Percentiles rank a stretch among this genome's conserved stretches.
phyloP scores from a whole-genome alignment of 495 filamentous ascomycete species.

The Neurospora pannonica region DNA sequence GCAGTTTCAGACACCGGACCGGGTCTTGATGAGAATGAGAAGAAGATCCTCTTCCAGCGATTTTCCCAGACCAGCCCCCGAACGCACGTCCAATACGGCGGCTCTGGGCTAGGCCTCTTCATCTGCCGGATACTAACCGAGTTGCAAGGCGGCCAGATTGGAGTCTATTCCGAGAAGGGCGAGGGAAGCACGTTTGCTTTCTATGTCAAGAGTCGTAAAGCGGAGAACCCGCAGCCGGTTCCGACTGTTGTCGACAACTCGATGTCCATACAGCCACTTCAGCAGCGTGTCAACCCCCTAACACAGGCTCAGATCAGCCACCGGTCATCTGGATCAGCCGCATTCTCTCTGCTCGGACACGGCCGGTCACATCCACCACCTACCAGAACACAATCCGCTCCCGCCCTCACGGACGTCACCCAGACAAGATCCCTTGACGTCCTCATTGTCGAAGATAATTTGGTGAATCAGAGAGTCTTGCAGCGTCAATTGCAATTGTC shows the following conservation, averaged over 20 bases:
- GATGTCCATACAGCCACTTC: background rate
- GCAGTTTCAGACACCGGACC: slow-evolving; percentile 72
- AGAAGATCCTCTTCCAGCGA: slow-evolving; percentile 65
- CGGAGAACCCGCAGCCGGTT: slow-evolving; percentile 4
- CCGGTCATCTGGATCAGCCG: background rate
- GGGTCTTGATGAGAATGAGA: slow-evolving; percentile 63
- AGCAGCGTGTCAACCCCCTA: background rate
- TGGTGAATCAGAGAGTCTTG: slow-evolving; percentile 69
- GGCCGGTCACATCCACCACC: background rate
- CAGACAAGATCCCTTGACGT: slow-evolving; percentile 27
- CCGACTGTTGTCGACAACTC: background rate
- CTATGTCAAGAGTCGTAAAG: slow-evolving; percentile 46
- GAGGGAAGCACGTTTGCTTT: slow-evolving; percentile 79
- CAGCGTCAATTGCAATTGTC: slow-evolving; percentile 59
- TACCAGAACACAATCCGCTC: slow-evolving; percentile 12
- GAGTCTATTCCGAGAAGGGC: slow-evolving; percentile 60
- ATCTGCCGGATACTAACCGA: slow-evolving; percentile 71
- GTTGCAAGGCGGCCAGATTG: slow-evolving; percentile 76
- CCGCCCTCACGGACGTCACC: background rate
- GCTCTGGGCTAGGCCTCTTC: slow-evolving; percentile 74
- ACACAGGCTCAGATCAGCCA: background rate
- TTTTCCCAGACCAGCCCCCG: slow-evolving; percentile 71
- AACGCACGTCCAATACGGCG: slow-evolving; percentile 74
- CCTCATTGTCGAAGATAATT: slow-evolving; percentile 77
- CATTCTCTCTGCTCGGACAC: background rate